Evolutionary conservation across 148 eudicot species (phyloP), one percentile per base, ranked within the genome.

Genomic region (Rhododendron simsii): DNA sequence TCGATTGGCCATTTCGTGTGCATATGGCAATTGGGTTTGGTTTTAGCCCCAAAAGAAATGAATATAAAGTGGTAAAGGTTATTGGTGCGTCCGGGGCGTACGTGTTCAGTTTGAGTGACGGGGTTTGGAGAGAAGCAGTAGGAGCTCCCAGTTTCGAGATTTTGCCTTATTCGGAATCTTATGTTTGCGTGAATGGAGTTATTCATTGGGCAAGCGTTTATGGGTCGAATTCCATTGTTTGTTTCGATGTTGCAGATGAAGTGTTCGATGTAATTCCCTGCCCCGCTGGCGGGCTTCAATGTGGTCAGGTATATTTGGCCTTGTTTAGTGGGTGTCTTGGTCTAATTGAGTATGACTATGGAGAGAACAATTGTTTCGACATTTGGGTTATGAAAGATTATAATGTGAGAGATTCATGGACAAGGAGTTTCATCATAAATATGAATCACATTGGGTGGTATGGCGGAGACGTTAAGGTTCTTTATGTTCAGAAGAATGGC

Each of bases 361-460:
- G 0, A 50, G 15, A 50, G 53, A 8, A 35, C 13, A 35, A 57
- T 55, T 30, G 26, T 57, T 10, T 55, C 16, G 15, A 30, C 2
- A 18, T 81, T 33, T 81, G 83, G 83, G 5, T 81, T 33, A 30
- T 81, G 83, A 57, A 33, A 67, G 47, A 81, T 3, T 57, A 81
- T 35, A 41, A 41, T 81, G 83, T 81, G 33, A 10, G 9, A 11
- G 69, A 81, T 15, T 81, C 71, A 33, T 81, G 83, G 83, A 44
- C 16, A 28, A 81, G 37, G 35, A 14, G 9, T 81, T 81, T 55
- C 28, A 3, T 37, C 28, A 57, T 81, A 35, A 7, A 33, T 35
- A 2, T 55, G 3, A 5, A 53, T 30, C 12, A 18, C 47, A n/a
- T 35, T 53, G 45, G n/a, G 45, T 53, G 69, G 65, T 35, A 21